Base-by-base conservation (phyloP, 352 stramenopile genomes). In the Pythium insidiosum region DNA sequence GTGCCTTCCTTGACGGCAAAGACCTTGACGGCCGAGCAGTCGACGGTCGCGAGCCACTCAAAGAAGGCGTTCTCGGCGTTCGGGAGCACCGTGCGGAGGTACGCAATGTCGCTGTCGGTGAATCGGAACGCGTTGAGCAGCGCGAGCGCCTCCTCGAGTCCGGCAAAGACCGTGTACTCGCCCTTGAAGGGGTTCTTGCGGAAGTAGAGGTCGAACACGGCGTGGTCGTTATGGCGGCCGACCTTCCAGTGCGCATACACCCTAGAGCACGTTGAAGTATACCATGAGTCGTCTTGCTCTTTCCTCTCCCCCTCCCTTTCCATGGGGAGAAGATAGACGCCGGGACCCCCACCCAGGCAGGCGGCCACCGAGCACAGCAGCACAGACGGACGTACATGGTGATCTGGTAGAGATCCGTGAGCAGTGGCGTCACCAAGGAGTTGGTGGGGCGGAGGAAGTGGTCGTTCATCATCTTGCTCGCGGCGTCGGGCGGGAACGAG, bases 341-440 rank as follows among this genome's bases (percentile, higher is more conserved):
- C n/a, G n/a, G n/a, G n/a, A n/a, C n/a, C n/a, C n/a, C n/a, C n/a
- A n/a, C n/a, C n/a, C n/a, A n/a, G n/a, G n/a, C n/a, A n/a, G n/a
- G n/a, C n/a, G n/a, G n/a, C n/a, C n/a, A n/a, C n/a, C n/a, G n/a
- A n/a, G n/a, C n/a, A n/a, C n/a, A n/a, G n/a, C n/a, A n/a, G n/a
- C n/a, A n/a, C n/a, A n/a, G n/a, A n/a, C n/a, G n/a, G n/a, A 58
- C 60, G 31, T 70, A 94, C 81, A 93, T 93, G 25, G 78, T 93
- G 63, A 93, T 86, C 72, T 99, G 95, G 73, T 99, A 99, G 50
- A 99, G 76, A 65, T 99, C 97, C 10, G 96, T 99, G 43, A 99
- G 76, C 55, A 99, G 71, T 5, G 95, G 88, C 13, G 76, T 90
- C 30, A 98, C 94, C 39, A 99, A 69, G 44, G 86, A 83, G 65